Evolutionary conservation across 345 rosid species (phyloP).

Genomic region (Euphorbia pulcherrima): DNA sequence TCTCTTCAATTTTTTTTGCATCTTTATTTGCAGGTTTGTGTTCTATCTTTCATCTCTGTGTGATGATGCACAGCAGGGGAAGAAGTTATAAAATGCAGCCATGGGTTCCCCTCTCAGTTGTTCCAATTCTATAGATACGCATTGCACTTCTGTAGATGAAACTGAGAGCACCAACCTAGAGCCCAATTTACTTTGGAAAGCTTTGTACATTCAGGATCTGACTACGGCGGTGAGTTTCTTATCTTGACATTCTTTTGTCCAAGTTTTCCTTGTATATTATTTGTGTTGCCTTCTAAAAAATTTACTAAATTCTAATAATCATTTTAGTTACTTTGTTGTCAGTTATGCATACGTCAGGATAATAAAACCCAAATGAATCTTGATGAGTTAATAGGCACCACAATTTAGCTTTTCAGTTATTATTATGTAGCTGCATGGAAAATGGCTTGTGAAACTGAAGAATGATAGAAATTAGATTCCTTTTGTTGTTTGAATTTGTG

Average conservation of each 20-base stretch:
- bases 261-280: background rate
- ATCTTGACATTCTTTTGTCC: constrained; percentile 7
- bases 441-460: too few relatives aligned
- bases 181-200: constrained; percentile 67
- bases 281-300: too few relatives aligned
- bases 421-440: too few relatives aligned
- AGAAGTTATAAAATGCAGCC: constrained; percentile 49
- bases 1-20: too few relatives aligned
- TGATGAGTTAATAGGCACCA: too few relatives aligned
- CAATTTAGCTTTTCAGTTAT: too few relatives aligned
- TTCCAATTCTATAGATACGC: constrained; percentile 31
- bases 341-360: too few relatives aligned
- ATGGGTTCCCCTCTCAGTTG: constrained; percentile 38
- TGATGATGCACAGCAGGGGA: constrained; percentile 56
- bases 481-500: too few relatives aligned
- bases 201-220: constrained; percentile 60
- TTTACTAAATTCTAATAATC: too few relatives aligned
- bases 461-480: too few relatives aligned
- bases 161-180: constrained; percentile 42
- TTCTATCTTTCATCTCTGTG: constrained; percentile 74
- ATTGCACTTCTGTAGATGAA: constrained; percentile 31
- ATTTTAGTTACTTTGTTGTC: too few relatives aligned
- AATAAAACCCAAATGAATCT: too few relatives aligned
- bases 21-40: constrained; percentile 84
- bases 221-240: constrained; percentile 41